Evolutionary conservation across 306 rosid species (phyloP).

Genomic region (Hippophae rhamnoides): DNA sequence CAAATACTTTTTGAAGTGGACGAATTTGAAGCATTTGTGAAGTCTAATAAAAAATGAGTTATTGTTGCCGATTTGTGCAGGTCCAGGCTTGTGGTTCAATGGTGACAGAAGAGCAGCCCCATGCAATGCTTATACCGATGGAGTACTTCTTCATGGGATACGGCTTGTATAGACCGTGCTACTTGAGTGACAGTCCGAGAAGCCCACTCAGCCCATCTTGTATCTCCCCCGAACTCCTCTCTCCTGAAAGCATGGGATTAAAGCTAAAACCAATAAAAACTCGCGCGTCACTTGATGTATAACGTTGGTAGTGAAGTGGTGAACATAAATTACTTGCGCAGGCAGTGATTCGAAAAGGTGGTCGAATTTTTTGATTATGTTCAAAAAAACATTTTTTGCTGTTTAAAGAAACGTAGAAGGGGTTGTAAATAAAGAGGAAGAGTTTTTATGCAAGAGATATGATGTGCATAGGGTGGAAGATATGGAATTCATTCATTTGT

Average conservation of each 20-base stretch:
- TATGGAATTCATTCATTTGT: conserved; percentile 52
- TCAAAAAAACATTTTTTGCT: conserved; percentile 16
- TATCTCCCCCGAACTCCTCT: conserved; percentile 84
- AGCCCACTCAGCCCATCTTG: conserved; percentile 86
- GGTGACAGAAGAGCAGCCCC: conserved; percentile 97
- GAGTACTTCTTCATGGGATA: conserved; percentile 87
- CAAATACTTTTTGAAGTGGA: neutral
- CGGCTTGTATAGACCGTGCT: conserved; percentile 63
- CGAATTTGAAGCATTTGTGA: neutral
- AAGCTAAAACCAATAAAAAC: conserved; percentile 88
- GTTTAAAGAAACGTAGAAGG: conserved; percentile 20
- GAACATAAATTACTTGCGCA: no score
- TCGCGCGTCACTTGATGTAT: conserved; percentile 39
- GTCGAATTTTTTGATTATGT: neutral
- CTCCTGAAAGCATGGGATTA: conserved; percentile 97
- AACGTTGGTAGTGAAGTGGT: neutral
- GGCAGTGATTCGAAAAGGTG: neutral
- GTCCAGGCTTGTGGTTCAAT: conserved; percentile 95
- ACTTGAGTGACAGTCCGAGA: conserved; percentile 63
- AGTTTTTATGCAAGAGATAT: conserved; percentile 4
- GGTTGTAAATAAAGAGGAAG: conserved; percentile 38
- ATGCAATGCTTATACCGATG: conserved; percentile 88
- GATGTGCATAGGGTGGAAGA: conserved; percentile 20
- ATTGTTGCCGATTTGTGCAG: conserved; percentile 25
- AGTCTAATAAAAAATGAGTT: neutral